A percentile compares a stretch with the other conserved stretches of the same genome.
Evolutionary conservation across 495 filamentous ascomycete species (phyloP).

Genomic region (Sordaria brevicollis): DNA sequence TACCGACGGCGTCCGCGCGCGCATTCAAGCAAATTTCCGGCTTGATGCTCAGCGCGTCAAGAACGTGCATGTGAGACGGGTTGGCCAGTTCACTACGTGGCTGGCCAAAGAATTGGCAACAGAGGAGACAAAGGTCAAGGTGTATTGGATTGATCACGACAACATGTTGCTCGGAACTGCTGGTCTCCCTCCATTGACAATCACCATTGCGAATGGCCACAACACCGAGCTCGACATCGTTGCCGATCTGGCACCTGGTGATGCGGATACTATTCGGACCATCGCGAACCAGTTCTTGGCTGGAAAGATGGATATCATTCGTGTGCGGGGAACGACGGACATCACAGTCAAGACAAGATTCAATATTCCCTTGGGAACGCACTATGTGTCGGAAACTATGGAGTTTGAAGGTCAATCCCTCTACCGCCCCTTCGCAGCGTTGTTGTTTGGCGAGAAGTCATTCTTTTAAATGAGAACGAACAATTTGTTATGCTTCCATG

Average conservation of each 20-base stretch:
- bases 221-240: constrained; percentile 69
- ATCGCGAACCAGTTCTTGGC: constrained; percentile 83
- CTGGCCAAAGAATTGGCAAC: constrained; percentile 64
- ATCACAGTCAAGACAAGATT: constrained; percentile 68
- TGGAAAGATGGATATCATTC: constrained; percentile 57
- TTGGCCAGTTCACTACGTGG: constrained; percentile 76
- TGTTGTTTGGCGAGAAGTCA: constrained; percentile 41
- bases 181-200: constrained; percentile 56
- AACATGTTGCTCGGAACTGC: constrained; percentile 71
- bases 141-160: constrained; percentile 77
- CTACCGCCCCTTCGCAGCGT: constrained; percentile 43
- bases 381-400: constrained; percentile 58
- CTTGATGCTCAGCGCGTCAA: constrained; percentile 67
- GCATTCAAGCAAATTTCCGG: constrained; percentile 67
- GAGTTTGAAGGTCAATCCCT: constrained; percentile 70
- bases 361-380: constrained; percentile 56
- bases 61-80: constrained; percentile 54
- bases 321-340: constrained; percentile 57
- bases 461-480: constrained; percentile 20
- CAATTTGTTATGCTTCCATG: background rate
- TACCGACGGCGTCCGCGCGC: constrained; percentile 58
- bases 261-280: constrained; percentile 65
- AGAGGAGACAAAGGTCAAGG: constrained; percentile 55
- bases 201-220: constrained; percentile 67
- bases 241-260: constrained; percentile 61